Evolutionary conservation across 2,329 filamentous ascomycete genomes (phyloP).

Genomic region (Penicillium sp.): DNA sequence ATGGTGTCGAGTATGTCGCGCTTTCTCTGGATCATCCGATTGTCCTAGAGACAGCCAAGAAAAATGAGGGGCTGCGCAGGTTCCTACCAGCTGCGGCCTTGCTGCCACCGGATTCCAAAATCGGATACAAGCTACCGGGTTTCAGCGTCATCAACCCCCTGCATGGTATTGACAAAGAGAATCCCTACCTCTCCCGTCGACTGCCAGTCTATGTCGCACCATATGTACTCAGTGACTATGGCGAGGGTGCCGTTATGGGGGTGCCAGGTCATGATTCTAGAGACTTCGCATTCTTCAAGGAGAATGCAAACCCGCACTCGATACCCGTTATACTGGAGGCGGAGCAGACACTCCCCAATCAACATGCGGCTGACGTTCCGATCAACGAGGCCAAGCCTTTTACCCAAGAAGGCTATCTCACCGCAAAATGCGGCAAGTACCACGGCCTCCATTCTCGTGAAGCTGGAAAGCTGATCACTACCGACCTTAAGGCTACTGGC

Average conservation of each 20-base stretch:
- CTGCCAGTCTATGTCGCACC: slow-evolving; percentile 81
- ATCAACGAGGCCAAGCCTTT: slow-evolving; percentile 60
- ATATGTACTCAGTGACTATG: slow-evolving; percentile 84
- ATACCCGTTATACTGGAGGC: slow-evolving; percentile 66
- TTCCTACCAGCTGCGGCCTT: slow-evolving; percentile 66
- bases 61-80: slow-evolving; percentile 64
- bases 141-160: slow-evolving; percentile 70
- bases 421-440: slow-evolving; percentile 67
- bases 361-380: slow-evolving; percentile 26
- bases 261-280: slow-evolving; percentile 83
- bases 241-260: slow-evolving; percentile 88
- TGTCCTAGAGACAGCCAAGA: slow-evolving; percentile 64
- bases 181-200: slow-evolving; percentile 40
- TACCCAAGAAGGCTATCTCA: slow-evolving; percentile 70
- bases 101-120: slow-evolving; percentile 61
- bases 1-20: slow-evolving; percentile 83
- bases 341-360: slow-evolving; percentile 34
- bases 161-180: slow-evolving; percentile 58
- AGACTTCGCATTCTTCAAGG: slow-evolving; percentile 79
- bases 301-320: slow-evolving; percentile 65
- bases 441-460: slow-evolving; percentile 66
- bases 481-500: slow-evolving; percentile 53
- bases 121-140: slow-evolving; percentile 69
- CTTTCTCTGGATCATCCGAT: slow-evolving; percentile 75
- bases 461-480: slow-evolving; percentile 65